Conservation (phyloP, 805 yeast species). For the Saccharomyces mikatae region DNA sequence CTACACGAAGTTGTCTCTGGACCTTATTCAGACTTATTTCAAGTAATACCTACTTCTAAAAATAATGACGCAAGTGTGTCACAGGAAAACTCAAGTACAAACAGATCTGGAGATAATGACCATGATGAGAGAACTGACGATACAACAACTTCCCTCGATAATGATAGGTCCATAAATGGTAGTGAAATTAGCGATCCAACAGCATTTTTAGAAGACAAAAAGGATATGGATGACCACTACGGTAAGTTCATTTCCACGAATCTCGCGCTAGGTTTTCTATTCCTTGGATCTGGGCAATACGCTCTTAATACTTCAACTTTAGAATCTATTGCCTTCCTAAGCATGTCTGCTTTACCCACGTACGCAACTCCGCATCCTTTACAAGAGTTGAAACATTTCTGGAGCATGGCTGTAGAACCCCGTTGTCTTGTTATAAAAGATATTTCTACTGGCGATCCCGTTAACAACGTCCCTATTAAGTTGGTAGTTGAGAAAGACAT, state of each 20-base stretch:
- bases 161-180: neutral
- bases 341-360: slow-evolving; percentile 68
- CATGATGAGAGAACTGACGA: neutral
- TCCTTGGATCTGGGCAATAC: slow-evolving; percentile 88
- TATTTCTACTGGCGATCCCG: slow-evolving; percentile 50
- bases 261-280: slow-evolving; percentile 78
- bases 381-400: slow-evolving; percentile 81
- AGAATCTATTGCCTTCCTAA: slow-evolving; percentile 33
- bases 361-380: slow-evolving; percentile 41
- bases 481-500: slow-evolving; percentile 28
- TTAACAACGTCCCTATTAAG: slow-evolving; percentile 37
- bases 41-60: neutral
- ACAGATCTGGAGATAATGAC: neutral
- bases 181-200: neutral
- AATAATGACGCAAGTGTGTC: slow-evolving; percentile 2
- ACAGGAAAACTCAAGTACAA: neutral
- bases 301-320: slow-evolving; percentile 59
- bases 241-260: slow-evolving; percentile 74
- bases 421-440: slow-evolving; percentile 76
- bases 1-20: slow-evolving; percentile 51
- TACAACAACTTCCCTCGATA: neutral
- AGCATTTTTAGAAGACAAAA: slow-evolving; percentile 4
- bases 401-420: slow-evolving; percentile 78
- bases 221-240: slow-evolving; percentile 34
- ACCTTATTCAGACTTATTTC: slow-evolving; percentile 24